phyloP scores from a whole-genome alignment of 345 rosid species.

The Sisymbrium irio region DNA sequence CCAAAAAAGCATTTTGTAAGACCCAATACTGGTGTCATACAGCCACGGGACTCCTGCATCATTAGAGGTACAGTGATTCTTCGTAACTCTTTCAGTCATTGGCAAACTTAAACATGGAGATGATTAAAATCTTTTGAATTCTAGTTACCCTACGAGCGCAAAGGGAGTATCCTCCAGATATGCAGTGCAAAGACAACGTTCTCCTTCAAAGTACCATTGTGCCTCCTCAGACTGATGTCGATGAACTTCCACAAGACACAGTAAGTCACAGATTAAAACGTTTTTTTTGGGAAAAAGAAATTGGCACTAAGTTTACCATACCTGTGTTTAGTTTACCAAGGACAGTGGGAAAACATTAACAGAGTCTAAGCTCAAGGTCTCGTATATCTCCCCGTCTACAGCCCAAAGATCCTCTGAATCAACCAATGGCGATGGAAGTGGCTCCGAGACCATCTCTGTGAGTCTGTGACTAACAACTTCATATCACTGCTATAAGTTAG shows the following conservation, averaged over 20 bases:
- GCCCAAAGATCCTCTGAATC: conserved; percentile 51
- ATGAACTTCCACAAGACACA: conserved; percentile 80
- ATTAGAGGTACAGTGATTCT: conserved; percentile 61
- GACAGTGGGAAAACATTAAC: conserved; percentile 64
- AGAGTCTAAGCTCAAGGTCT: conserved; percentile 86
- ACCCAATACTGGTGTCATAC: conserved; percentile 84
- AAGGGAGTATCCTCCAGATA: conserved; percentile 66
- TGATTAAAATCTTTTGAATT: neutral
- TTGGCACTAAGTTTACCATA: neutral
- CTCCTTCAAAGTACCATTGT: conserved; percentile 86
- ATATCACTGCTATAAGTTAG: neutral
- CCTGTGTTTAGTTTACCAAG: conserved; percentile 63
- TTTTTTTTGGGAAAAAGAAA: neutral
- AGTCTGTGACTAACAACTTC: conserved; percentile 46
- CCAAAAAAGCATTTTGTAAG: conserved; percentile 97
- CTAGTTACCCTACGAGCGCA: conserved; percentile 95
- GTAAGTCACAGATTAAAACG: conserved; percentile 38
- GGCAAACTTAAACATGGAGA: neutral
- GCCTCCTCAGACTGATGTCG: conserved; percentile 69
- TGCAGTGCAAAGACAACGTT: conserved; percentile 98
- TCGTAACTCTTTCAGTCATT: neutral
- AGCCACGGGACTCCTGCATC: conserved; percentile 70
- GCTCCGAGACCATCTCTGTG: conserved; percentile 60
- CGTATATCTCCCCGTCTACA: conserved; percentile 54
- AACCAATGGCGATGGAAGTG: conserved; percentile 41